Evolutionary conservation across 805 yeast genomes (phyloP).

Genomic region (Wickerhamiella brachini): DNA sequence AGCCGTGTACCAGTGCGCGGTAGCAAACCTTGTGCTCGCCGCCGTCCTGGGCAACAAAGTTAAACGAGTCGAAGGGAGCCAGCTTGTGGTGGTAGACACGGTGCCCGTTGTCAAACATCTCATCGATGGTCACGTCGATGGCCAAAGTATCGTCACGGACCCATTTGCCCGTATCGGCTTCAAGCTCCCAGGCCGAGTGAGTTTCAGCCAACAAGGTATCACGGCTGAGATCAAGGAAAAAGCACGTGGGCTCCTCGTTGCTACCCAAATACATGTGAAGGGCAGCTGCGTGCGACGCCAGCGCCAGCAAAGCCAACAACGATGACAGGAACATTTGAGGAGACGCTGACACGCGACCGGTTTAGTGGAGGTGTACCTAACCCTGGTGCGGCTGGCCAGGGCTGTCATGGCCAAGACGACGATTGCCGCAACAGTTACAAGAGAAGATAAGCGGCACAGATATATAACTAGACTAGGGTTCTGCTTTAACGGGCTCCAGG

Average conservation of each 20-base stretch:
- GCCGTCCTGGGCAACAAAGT: conserved; percentile 67
- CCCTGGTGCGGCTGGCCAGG: background rate
- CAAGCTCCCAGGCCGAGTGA: conserved; percentile 54
- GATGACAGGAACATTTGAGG: background rate
- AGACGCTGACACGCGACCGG: background rate
- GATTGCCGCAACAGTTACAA: too few relatives aligned
- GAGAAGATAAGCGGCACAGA: too few relatives aligned
- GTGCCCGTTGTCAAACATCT: conserved; percentile 73
- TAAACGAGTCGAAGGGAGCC: conserved; percentile 47
- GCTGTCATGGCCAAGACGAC: too few relatives aligned
- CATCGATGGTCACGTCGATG: conserved; percentile 60
- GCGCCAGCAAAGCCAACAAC: conserved; percentile 4
- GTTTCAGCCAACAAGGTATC: conserved; percentile 67
- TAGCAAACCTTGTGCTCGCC: conserved; percentile 82
- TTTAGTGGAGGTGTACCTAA: background rate
- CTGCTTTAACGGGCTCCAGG: background rate
- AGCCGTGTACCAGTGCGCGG: conserved; percentile 42
- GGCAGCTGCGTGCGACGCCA: conserved; percentile 23
- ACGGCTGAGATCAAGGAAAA: conserved; percentile 63
- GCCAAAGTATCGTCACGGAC: conserved; percentile 39
- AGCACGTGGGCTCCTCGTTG: conserved; percentile 60
- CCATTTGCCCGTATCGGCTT: conserved; percentile 35
- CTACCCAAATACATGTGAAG: conserved; percentile 71
- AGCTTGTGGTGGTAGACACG: conserved; percentile 58
- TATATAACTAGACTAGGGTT: too few relatives aligned